A percentile compares a stretch with the other conserved stretches of the same genome.
Conservation (phyloP, 2,329 filamentous ascomycete species). For the Corinectria fuckeliana region DNA sequence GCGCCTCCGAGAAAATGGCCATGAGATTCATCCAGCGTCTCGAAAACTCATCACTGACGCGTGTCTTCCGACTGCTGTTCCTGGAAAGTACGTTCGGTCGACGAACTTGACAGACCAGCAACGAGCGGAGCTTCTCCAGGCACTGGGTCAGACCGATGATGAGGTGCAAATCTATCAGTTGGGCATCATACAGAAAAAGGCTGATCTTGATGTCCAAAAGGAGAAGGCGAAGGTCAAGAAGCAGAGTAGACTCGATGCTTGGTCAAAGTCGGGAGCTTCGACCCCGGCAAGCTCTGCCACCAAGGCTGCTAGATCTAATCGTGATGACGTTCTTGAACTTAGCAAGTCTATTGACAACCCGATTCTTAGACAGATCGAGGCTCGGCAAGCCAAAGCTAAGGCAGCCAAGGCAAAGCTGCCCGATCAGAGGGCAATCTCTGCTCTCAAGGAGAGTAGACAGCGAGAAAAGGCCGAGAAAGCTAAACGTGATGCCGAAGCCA, state of each 20-base stretch:
- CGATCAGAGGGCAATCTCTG: slow-evolving; percentile 47
- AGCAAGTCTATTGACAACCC: slow-evolving; percentile 56
- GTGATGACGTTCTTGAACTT: slow-evolving; percentile 55
- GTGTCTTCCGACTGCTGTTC: slow-evolving; percentile 62
- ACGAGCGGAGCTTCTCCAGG: slow-evolving; percentile 79
- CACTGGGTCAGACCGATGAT: slow-evolving; percentile 65
- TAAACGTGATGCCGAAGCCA: slow-evolving; percentile 72
- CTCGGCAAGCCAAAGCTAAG: slow-evolving; percentile 44
- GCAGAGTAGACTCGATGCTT: slow-evolving; percentile 66
- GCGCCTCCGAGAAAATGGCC: slow-evolving; percentile 77
- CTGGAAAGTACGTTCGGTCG: slow-evolving; percentile 64
- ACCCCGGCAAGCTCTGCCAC: slow-evolving; percentile 31
- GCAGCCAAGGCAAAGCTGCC: slow-evolving; percentile 40
- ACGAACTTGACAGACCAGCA: slow-evolving; percentile 85
- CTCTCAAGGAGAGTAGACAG: slow-evolving; percentile 74
- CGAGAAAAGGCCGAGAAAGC: slow-evolving; percentile 77
- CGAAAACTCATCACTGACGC: slow-evolving; percentile 70
- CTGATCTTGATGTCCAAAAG: slow-evolving; percentile 28
- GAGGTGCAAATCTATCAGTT: slow-evolving; percentile 57
- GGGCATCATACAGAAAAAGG: slow-evolving; percentile 38
- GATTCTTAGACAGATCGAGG: slow-evolving; percentile 54
- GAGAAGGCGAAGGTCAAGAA: slow-evolving; percentile 53
- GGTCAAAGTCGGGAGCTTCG: slow-evolving; percentile 59
- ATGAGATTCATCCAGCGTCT: slow-evolving; percentile 70
- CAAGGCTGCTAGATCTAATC: slow-evolving; percentile 47